These are phyloP conservation scores for Zymoseptoria passerinii DNA, from an alignment of 2,329 filamentous ascomycete genomes.

Conservation along the genomic window DNA sequence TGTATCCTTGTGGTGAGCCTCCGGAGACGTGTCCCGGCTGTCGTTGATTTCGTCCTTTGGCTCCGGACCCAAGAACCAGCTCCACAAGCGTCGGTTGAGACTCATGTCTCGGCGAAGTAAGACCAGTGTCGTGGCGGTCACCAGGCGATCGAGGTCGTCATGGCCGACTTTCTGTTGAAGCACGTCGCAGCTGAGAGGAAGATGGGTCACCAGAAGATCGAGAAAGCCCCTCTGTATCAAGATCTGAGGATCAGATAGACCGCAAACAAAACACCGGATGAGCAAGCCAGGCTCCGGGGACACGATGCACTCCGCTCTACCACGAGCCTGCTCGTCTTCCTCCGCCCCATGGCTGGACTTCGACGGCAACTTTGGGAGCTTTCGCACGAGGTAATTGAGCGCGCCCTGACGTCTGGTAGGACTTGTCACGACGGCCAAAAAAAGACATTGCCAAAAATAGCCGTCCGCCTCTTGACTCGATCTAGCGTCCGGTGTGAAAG, in stretches of 20 bases:
- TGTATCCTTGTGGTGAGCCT: constrained; percentile 13
- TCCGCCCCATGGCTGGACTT: neutral
- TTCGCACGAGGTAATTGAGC: constrained; percentile 73
- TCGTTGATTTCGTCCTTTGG: constrained; percentile 31
- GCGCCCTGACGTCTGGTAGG: constrained; percentile 76
- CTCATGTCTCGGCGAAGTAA: constrained; percentile 93
- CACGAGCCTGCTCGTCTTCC: constrained; percentile 1
- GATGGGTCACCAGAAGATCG: constrained; percentile 80
- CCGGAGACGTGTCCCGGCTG: constrained; percentile 15
- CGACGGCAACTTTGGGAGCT: constrained; percentile 62
- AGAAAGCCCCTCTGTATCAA: constrained; percentile 91
- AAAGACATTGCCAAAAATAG: constrained; percentile 98
- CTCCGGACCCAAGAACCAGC: constrained; percentile 85
- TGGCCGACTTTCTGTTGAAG: constrained; percentile 60
- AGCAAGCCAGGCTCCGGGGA: constrained; percentile 86
- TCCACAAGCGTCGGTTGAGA: constrained; percentile 87
- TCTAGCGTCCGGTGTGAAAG: constrained; percentile 49
- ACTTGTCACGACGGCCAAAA: constrained; percentile 85
- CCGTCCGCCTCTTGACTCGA: constrained; percentile 46
- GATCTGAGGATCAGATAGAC: constrained; percentile 76
- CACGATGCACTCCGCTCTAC: constrained; percentile 53
- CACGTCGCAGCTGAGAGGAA: constrained; percentile 75
- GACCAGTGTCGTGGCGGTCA: constrained; percentile 77
- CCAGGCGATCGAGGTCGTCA: constrained; percentile 70
- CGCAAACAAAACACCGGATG: constrained; percentile 84